Conservation (phyloP, 345 rosid genomes). For the Linum tenue region DNA sequence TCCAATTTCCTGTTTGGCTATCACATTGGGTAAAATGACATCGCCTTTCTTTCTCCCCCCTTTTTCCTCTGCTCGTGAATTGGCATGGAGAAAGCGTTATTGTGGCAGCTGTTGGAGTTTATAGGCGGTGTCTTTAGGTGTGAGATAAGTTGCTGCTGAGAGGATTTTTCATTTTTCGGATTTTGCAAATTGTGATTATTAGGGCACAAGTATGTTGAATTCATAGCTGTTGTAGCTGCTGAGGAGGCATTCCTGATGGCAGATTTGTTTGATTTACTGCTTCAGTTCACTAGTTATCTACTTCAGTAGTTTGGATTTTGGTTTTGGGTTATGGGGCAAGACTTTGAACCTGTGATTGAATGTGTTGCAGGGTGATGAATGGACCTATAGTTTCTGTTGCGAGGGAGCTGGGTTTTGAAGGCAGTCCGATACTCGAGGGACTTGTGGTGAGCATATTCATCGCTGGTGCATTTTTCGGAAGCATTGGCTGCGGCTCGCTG, state of each 20-base stretch:
- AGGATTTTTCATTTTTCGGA: not conserved
- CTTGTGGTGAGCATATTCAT: conserved; percentile 78
- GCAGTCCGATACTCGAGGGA: conserved; percentile 58
- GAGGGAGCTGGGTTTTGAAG: conserved; percentile 64
- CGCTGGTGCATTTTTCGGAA: conserved; percentile 72
- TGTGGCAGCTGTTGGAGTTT: not conserved
- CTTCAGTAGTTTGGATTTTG: not conserved
- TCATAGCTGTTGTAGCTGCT: too few species aligned
- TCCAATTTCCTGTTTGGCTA: conserved; percentile 73
- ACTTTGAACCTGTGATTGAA: conserved; percentile 1
- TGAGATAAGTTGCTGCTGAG: not conserved
- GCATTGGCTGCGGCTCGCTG: conserved; percentile 47
- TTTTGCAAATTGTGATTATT: not conserved
- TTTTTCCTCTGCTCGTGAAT: not conserved
- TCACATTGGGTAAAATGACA: conserved; percentile 49
- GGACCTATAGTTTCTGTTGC: conserved; percentile 73
- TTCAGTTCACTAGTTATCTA: not conserved
- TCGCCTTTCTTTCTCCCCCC: not conserved
- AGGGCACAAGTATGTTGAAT: too few species aligned
- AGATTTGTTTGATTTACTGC: not conserved
- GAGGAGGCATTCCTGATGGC: not conserved
- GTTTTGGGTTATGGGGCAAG: not conserved
- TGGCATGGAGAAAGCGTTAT: not conserved
- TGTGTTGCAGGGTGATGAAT: conserved; percentile 58
- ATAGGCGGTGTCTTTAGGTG: not conserved